These are phyloP conservation scores for Paxillus involutus DNA, from an alignment of 768 basidiomycete species.

Conservation along the genomic window DNA sequence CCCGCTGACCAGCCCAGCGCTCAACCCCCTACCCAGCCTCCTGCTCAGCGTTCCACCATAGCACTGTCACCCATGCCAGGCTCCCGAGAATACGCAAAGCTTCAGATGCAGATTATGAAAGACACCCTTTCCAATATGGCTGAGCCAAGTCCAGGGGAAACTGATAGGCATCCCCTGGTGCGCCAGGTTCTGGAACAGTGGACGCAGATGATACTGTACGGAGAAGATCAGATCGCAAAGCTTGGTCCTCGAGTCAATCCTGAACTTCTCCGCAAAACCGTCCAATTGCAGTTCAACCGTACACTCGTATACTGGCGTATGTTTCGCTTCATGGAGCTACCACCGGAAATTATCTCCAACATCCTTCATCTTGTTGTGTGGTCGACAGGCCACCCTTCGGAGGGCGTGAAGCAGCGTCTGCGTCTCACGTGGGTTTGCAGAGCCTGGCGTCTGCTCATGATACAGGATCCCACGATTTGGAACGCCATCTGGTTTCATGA, in stretches of 20 bases:
- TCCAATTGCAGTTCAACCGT: constrained; percentile 18
- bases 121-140: constrained; percentile 15
- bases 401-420: constrained; percentile 42
- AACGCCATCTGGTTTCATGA: constrained; percentile 67
- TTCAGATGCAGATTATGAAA: constrained; percentile 19
- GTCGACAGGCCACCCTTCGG: constrained; percentile 40
- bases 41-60: background rate
- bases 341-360: constrained; percentile 61
- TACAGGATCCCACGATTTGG: constrained; percentile 56
- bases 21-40: constrained; percentile 10
- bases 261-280: constrained; percentile 11
- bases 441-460: constrained; percentile 50
- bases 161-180: background rate
- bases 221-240: constrained; percentile 19
- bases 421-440: constrained; percentile 59
- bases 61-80: constrained; percentile 18
- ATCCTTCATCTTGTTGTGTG: constrained; percentile 64
- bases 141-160: constrained; percentile 13
- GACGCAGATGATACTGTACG: constrained; percentile 13
- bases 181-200: constrained; percentile 10
- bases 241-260: constrained; percentile 19
- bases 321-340: constrained; percentile 63
- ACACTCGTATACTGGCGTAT: constrained; percentile 35
- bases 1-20: background rate
- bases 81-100: constrained; percentile 12